These are phyloP conservation scores for Acanthamoeba culbertsoni DNA, from an alignment of 208 protist species.

Conservation along the genomic window DNA sequence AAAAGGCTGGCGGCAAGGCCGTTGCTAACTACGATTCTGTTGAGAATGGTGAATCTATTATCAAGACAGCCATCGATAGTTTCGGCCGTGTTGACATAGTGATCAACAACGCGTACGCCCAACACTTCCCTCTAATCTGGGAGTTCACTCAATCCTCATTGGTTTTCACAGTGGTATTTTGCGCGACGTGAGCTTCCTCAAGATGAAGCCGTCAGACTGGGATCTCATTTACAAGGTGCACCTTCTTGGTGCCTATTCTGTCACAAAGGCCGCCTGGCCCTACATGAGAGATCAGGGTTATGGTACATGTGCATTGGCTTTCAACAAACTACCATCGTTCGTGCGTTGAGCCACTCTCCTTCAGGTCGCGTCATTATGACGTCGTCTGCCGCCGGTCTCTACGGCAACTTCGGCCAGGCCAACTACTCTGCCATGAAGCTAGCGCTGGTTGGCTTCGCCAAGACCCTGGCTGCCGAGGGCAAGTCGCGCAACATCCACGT, in stretches of 20 bases:
- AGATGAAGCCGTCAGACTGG: constrained; percentile 78
- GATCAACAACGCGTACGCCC: constrained; percentile 79
- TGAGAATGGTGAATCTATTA: constrained; percentile 75
- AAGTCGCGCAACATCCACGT: constrained; percentile 71
- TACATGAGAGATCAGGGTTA: constrained; percentile 76
- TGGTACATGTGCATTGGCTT: not conserved
- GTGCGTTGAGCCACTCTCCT: not conserved
- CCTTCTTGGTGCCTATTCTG: constrained; percentile 64
- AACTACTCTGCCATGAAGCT: constrained; percentile 74
- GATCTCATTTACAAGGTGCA: constrained; percentile 72
- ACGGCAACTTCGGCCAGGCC: constrained; percentile 82
- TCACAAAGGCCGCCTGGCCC: constrained; percentile 77
- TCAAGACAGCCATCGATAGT: constrained; percentile 75
- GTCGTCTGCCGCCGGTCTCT: constrained; percentile 75
- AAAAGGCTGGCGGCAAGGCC: constrained; percentile 68
- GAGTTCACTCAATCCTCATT: not conserved
- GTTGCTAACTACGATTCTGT: constrained; percentile 81
- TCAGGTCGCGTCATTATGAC: constrained; percentile 78
- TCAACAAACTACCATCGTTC: not conserved
- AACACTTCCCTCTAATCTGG: not conserved
- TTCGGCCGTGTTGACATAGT: constrained; percentile 80
- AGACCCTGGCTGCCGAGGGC: constrained; percentile 78
- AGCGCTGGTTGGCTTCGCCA: constrained; percentile 70
- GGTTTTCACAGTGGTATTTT: constrained; percentile 66
- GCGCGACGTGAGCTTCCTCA: constrained; percentile 76